Evolutionary conservation across 371 early-diverging fungal species (phyloP), one percentile per base, ranked within the genome.

Genomic region (Parasitella parasitica): DNA sequence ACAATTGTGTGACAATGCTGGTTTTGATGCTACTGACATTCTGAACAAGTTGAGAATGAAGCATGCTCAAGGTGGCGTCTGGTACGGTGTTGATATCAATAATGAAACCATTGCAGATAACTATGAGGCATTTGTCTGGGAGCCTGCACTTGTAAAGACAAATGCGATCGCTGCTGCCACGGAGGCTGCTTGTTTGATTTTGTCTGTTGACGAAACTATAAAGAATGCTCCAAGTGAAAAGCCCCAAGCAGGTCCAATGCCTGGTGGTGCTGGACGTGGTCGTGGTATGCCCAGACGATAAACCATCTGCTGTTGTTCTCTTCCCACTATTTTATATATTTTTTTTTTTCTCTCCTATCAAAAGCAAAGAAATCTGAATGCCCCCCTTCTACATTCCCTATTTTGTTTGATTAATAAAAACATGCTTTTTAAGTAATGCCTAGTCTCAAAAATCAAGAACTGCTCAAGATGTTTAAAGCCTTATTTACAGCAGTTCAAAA

Each of bases 1-100:
- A 74, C 98, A 98, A 78, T 86, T 99, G 30, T 95, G 97, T 77
- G 96, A 96, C 78, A 99, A 99, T 80, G 99, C 99, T 63, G 99
- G 99, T 59, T 96, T 99, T 66, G 99, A 99, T 76, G 92, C 99
- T n/a, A 99, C 98, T 11, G 96, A 95, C 77, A 92, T 97, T 63
- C 83, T 99, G 49, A 99, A 98, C 84, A 90, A 95, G 81, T 85
- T 99, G 58, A 89, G 99, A 72, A 94, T 95, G 83, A 90, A 93
- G 72, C 99, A 99, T 73, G 86, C 90, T 32, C 89, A 90, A 70
- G 92, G 90, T 39, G 91, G 87, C 64, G 84, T 72, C 36, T 97
- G 98, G 97, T 89, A 77, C 59, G 99, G 99, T 66, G 95, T 98
- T 15, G 99, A 97, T 79, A 90, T 97, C 61, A 87, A 89, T 60